Percentiles rank a stretch among this genome's conserved stretches.
Evolutionary conservation across 2,329 filamentous ascomycete species (phyloP).

Genomic region (Microascus cirrosus): DNA sequence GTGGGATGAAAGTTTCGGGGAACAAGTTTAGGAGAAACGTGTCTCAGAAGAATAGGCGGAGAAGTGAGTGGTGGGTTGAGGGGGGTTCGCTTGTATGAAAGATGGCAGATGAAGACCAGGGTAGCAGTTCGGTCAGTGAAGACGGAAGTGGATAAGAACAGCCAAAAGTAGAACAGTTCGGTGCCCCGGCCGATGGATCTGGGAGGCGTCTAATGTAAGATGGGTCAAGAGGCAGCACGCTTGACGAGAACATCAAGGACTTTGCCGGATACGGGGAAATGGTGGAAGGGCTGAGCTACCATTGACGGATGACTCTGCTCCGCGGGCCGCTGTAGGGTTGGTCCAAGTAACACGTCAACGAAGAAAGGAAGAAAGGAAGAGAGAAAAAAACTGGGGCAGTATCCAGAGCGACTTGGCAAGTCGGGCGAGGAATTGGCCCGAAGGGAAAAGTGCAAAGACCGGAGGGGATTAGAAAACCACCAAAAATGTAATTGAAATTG

Average conservation of each 20-base stretch:
- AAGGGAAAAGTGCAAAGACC: neutral
- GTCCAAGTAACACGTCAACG: neutral
- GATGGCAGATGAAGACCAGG: neutral
- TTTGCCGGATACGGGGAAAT: no score
- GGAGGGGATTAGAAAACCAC: no score
- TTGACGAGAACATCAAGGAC: no score
- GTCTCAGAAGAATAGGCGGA: neutral
- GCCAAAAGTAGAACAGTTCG: neutral
- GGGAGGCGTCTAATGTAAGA: neutral
- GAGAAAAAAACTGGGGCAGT: neutral
- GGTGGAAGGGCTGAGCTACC: no score
- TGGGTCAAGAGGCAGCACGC: no score
- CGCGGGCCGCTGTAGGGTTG: neutral
- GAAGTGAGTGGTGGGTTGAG: neutral
- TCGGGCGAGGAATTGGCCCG: constrained; percentile 5
- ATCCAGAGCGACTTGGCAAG: no score
- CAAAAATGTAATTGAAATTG: neutral
- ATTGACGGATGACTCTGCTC: no score
- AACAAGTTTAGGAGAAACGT: neutral
- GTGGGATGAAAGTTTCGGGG: neutral
- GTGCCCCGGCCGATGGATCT: neutral
- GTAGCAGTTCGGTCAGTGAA: neutral
- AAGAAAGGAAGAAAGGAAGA: constrained; percentile 1
- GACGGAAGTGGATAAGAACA: neutral
- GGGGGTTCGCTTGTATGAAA: neutral